These are phyloP conservation scores for Trichocladium uniseriatum DNA, from an alignment of 495 filamentous ascomycete genomes.

Conservation along the genomic window DNA sequence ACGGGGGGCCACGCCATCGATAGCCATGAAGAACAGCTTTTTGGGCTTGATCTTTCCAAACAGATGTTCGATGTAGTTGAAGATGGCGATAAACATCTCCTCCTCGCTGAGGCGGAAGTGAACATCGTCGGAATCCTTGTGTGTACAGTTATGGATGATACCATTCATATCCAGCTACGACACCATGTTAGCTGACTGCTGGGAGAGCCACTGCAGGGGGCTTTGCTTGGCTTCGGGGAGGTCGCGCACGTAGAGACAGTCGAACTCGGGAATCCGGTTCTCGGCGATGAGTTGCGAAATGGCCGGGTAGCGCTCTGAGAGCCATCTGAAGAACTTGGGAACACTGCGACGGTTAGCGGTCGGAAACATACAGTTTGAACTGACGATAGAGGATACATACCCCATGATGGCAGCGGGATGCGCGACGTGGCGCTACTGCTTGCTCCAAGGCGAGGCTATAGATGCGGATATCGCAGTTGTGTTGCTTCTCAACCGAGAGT, in stretches of 20 bases:
- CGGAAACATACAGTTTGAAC: not conserved
- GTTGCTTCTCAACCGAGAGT: not conserved
- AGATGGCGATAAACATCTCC: conserved; percentile 98
- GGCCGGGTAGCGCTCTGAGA: conserved; percentile 96
- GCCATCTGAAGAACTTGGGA: conserved; percentile 87
- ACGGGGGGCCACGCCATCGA: conserved; percentile 93
- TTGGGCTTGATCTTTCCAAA: conserved; percentile 98
- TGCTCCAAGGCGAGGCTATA: not conserved
- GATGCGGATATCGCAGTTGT: not conserved
- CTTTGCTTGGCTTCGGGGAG: conserved; percentile 1
- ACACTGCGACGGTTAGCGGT: conserved; percentile 57
- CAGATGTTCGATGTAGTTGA: conserved; percentile 99
- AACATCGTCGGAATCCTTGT: conserved; percentile 84
- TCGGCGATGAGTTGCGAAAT: conserved; percentile 99
- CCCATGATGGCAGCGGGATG: conserved; percentile 19
- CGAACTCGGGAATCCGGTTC: conserved; percentile 98
- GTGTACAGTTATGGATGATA: conserved; percentile 99
- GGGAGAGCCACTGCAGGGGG: not conserved
- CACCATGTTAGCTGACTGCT: conserved; percentile 16
- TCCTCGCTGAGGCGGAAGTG: conserved; percentile 93
- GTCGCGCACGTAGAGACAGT: conserved; percentile 73
- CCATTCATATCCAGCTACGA: conserved; percentile 92
- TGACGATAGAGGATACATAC: conserved; percentile 6
- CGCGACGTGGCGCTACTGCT: conserved; percentile 4
- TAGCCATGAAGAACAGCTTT: conserved; percentile 98